Percentiles rank a stretch among this genome's conserved stretches.
phyloP scores from a whole-genome alignment of 1,284 basidiomycete species.

The Moniliophthora roreri region DNA sequence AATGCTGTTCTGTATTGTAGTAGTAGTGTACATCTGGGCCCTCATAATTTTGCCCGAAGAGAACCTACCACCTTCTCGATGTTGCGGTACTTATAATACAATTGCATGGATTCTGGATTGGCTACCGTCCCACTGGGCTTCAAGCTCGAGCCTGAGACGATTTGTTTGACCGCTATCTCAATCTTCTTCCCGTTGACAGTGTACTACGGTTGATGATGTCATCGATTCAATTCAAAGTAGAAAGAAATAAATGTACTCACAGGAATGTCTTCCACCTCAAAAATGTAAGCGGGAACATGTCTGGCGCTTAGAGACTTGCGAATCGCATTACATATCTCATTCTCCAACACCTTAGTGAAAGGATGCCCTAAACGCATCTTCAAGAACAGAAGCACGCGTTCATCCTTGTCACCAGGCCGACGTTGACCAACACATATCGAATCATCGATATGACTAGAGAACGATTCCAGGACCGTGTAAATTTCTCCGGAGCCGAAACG shows the following conservation, averaged over 20 bases:
- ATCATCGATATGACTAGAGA: conserved; percentile 61
- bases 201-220: conserved; percentile 39
- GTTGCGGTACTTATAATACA: conserved; percentile 62
- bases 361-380: conserved; percentile 62
- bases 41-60: conserved; percentile 2
- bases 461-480: conserved; percentile 75
- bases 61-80: conserved; percentile 28
- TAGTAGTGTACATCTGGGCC: no score
- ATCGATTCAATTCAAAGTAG: not conserved
- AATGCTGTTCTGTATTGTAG: no score
- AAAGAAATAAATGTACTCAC: conserved; percentile 35
- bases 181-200: conserved; percentile 76
- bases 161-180: conserved; percentile 73
- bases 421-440: conserved; percentile 83
- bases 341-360: conserved; percentile 49
- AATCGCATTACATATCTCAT: conserved; percentile 59
- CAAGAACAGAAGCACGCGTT: conserved; percentile 84
- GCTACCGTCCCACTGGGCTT: conserved; percentile 69
- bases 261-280: conserved; percentile 62
- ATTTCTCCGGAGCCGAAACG: conserved; percentile 89
- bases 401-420: conserved; percentile 71
- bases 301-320: conserved; percentile 66
- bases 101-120: conserved; percentile 61
- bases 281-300: conserved; percentile 72
- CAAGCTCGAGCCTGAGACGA: conserved; percentile 60